phyloP scores from a whole-genome alignment of 306 rosid genomes.

The Cicer arietinum region DNA sequence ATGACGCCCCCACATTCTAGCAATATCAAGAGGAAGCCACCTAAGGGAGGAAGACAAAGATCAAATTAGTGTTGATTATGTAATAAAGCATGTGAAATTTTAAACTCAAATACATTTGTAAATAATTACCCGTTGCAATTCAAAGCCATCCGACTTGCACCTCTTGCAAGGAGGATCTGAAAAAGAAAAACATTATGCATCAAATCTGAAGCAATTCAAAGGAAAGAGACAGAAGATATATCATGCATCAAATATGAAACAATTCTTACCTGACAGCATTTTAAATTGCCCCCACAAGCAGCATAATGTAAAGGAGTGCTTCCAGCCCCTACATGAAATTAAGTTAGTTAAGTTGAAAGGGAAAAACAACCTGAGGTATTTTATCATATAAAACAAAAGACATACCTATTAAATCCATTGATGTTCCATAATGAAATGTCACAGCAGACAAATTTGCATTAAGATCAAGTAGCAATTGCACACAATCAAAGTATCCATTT shows the following conservation, averaged over 20 bases:
- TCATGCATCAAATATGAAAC: conserved; percentile 21
- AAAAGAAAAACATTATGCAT: conserved; percentile 36
- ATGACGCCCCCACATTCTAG: conserved; percentile 97
- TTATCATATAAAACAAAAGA: conserved; percentile 12
- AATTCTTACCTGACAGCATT: conserved; percentile 93
- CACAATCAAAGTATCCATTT: conserved; percentile 88
- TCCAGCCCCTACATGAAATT: conserved; percentile 80
- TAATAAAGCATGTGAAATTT: conserved; percentile 21
- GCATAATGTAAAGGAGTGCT: conserved; percentile 96
- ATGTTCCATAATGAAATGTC: conserved; percentile 90
- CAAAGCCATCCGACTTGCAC: conserved; percentile 79
- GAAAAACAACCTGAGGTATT: conserved; percentile 27
- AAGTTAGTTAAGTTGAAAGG: conserved; percentile 10
- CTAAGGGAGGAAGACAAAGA: conserved; percentile 49
- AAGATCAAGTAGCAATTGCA: conserved; percentile 88
- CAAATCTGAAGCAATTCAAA: conserved; percentile 28
- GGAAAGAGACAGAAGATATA: conserved; percentile 36
- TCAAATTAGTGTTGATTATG: conserved; percentile 29
- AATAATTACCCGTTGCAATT: conserved; percentile 90
- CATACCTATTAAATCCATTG: conserved; percentile 95
- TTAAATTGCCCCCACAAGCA: conserved; percentile 97
- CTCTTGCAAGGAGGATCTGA: conserved; percentile 90
- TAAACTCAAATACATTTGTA: conserved; percentile 13
- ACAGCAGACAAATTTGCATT: conserved; percentile 73
- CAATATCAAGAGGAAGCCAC: conserved; percentile 98